These are phyloP conservation scores for Coccomyxa sp. DNA, from an alignment of 139 green algal species.

Conservation along the genomic window DNA sequence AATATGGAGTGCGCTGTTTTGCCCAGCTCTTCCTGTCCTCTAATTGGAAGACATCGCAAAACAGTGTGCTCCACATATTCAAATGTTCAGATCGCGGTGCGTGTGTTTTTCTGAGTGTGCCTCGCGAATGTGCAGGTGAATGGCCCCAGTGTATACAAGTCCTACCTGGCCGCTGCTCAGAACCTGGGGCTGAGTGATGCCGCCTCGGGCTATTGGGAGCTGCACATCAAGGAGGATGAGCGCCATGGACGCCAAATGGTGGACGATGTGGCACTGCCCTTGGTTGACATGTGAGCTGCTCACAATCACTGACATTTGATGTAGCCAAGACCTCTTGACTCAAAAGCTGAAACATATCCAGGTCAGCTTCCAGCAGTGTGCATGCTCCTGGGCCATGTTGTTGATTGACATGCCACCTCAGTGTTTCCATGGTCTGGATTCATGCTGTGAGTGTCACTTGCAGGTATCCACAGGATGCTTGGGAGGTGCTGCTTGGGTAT, in stretches of 20 bases:
- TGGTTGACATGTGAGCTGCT: conserved; percentile 37
- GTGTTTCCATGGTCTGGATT: background rate
- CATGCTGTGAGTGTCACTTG: background rate
- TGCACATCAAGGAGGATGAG: conserved; percentile 66
- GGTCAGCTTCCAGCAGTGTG: background rate
- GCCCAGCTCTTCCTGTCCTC: too few relatives aligned
- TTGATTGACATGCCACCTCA: too few relatives aligned
- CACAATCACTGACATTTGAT: background rate
- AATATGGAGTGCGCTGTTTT: too few relatives aligned
- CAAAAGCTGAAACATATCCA: background rate
- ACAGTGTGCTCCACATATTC: too few relatives aligned
- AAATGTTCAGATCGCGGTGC: too few relatives aligned
- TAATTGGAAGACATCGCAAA: too few relatives aligned
- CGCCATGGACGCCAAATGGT: conserved; percentile 56
- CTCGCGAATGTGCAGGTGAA: conserved; percentile 22
- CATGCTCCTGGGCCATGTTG: background rate
- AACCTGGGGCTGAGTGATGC: conserved; percentile 32
- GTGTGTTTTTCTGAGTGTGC: too few relatives aligned
- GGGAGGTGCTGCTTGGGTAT: conserved; percentile 47
- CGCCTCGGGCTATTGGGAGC: conserved; percentile 48
- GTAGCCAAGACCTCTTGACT: background rate
- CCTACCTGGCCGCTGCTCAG: conserved; percentile 42
- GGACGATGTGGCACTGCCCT: conserved; percentile 51
- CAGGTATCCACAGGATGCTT: conserved; percentile 25
- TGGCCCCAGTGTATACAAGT: conserved; percentile 39